Conservation (phyloP, 2,329 filamentous ascomycete species). For the Magnaporthiopsis rhizophila region DNA sequence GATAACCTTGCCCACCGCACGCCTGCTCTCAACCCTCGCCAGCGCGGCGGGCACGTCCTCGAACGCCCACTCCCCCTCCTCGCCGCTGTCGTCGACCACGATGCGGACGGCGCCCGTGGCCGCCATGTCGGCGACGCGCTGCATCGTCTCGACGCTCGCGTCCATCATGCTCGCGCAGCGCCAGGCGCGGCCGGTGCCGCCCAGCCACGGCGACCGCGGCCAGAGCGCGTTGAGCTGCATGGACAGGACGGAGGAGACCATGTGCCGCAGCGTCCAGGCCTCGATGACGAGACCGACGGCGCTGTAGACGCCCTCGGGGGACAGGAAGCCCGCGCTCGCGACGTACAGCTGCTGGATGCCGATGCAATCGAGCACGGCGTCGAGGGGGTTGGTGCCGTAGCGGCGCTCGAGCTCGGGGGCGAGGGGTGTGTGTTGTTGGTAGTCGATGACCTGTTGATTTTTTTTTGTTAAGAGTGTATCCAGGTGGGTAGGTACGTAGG, state of each 20-base stretch:
- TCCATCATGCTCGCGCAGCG: constrained; percentile 25
- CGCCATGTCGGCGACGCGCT: constrained; percentile 25
- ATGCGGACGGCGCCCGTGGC: constrained; percentile 25
- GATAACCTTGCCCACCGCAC: constrained; percentile 30
- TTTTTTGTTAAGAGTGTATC: no score
- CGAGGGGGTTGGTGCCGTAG: constrained; percentile 24
- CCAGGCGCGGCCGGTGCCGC: constrained; percentile 29
- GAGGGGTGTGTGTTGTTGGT: constrained; percentile 27
- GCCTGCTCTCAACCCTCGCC: constrained; percentile 22
- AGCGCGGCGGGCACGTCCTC: constrained; percentile 29
- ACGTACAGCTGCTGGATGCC: constrained; percentile 39
- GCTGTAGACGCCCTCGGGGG: constrained; percentile 22
- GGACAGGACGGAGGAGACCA: constrained; percentile 22
- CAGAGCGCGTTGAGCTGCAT: constrained; percentile 31
- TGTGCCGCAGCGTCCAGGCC: constrained; percentile 9
- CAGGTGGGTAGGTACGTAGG: no score
- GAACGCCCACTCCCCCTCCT: constrained; percentile 23
- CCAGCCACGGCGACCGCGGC: constrained; percentile 27
- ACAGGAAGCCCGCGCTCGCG: constrained; percentile 30
- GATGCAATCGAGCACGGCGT: constrained; percentile 41
- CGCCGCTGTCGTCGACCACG: constrained; percentile 22
- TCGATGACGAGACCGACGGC: constrained; percentile 19
- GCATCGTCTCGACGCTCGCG: constrained; percentile 23
- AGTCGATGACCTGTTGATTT: constrained; percentile 30
- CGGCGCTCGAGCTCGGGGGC: constrained; percentile 23